Conservation (phyloP, 371 early-diverging fungal species). For the Mucor mucedo region DNA sequence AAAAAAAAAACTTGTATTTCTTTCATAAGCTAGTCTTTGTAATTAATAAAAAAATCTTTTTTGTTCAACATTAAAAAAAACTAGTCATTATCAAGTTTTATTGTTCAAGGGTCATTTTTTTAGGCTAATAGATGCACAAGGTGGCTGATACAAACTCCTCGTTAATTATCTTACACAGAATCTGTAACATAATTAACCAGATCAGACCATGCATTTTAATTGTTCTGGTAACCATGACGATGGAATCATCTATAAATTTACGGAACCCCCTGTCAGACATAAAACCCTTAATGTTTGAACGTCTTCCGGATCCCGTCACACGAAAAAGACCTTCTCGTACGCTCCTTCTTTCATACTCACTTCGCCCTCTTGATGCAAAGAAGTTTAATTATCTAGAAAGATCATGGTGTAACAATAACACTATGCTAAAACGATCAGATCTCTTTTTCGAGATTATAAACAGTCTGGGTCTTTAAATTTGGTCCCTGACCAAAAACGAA, state of each 20-base stretch:
- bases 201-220: neutral
- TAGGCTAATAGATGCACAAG: neutral
- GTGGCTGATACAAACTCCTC: constrained; percentile 8
- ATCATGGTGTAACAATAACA: neutral
- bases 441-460: neutral
- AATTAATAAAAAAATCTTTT: neutral
- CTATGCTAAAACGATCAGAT: neutral
- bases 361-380: too few species aligned
- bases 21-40: constrained; percentile 1
- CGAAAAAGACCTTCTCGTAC: too few species aligned
- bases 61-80: neutral
- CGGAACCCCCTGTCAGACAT: too few species aligned
- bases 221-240: too few species aligned
- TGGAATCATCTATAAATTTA: too few species aligned
- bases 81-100: neutral
- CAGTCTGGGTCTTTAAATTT: neutral
- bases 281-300: too few species aligned
- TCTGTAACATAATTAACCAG: neutral
- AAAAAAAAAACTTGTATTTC: neutral
- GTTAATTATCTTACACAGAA: neutral
- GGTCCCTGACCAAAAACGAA: constrained; percentile 5
- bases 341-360: too few species aligned
- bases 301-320: too few species aligned
- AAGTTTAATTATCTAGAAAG: neutral
- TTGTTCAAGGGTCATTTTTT: too few species aligned